Evolutionary conservation across 1,284 basidiomycete genomes (phyloP).

Genomic region (Austroboletus novae-zelandiae): DNA sequence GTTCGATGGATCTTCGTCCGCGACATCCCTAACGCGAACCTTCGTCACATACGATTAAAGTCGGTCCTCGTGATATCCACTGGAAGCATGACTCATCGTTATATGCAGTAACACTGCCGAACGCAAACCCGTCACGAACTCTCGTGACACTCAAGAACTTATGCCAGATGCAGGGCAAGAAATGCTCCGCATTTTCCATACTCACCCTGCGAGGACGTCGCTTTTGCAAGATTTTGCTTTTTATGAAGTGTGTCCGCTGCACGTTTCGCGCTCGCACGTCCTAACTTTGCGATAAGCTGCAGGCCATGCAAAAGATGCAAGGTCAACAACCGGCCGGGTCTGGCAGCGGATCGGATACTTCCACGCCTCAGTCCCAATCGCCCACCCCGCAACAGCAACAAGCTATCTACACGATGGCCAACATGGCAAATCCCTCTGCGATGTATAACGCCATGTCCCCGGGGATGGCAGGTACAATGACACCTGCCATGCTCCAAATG

Average conservation of each 20-base stretch:
- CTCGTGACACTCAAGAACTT: slow-evolving; percentile 88
- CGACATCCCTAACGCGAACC: slow-evolving; percentile 85
- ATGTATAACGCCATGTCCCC: slow-evolving; percentile 32
- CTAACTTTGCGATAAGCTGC: slow-evolving; percentile 47
- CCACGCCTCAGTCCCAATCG: slow-evolving; percentile 35
- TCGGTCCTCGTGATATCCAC: slow-evolving; percentile 35
- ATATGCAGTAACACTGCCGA: slow-evolving; percentile 85
- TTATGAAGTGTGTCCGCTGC: slow-evolving; percentile 67
- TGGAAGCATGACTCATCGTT: slow-evolving; percentile 20
- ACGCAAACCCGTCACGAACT: slow-evolving; percentile 94
- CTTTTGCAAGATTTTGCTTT: slow-evolving; percentile 92
- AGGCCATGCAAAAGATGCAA: slow-evolving; percentile 76
- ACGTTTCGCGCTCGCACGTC: neutral
- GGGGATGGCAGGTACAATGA: slow-evolving; percentile 32
- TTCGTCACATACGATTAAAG: slow-evolving; percentile 84
- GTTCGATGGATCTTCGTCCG: slow-evolving; percentile 95
- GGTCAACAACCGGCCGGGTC: slow-evolving; percentile 43
- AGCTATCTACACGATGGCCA: slow-evolving; percentile 35
- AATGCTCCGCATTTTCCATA: slow-evolving; percentile 91
- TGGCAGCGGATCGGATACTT: slow-evolving; percentile 36
- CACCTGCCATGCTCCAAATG: slow-evolving; percentile 51
- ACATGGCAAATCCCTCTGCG: slow-evolving; percentile 51
- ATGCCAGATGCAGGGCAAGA: slow-evolving; percentile 92
- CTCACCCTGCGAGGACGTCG: slow-evolving; percentile 87
- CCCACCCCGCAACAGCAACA: slow-evolving; percentile 39